These are phyloP conservation scores for Amanita thiersii DNA, from an alignment of 768 basidiomycete genomes.

Conservation along the genomic window DNA sequence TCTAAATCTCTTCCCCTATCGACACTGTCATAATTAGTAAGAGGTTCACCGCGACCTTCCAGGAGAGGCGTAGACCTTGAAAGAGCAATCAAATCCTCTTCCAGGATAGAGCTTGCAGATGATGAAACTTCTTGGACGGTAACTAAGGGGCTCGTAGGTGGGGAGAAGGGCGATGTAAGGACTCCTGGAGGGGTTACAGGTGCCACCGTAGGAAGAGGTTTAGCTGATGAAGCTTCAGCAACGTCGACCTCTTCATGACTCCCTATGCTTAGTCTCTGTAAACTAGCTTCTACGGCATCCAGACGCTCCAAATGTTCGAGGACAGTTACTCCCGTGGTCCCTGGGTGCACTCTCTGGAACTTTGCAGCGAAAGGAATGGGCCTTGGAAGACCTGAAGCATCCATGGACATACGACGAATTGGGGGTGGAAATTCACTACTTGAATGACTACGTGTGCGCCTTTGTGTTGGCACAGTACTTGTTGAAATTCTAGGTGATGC, in stretches of 20 bases:
- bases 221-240: slow-evolving; percentile 35
- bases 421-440: slow-evolving; percentile 71
- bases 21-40: slow-evolving; percentile 25
- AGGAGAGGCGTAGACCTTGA: slow-evolving; percentile 73
- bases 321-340: slow-evolving; percentile 80
- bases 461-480: slow-evolving; percentile 51
- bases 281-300: slow-evolving; percentile 73
- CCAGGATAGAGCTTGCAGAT: slow-evolving; percentile 46
- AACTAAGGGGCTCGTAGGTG: slow-evolving; percentile 51
- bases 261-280: slow-evolving; percentile 63
- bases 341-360: slow-evolving; percentile 76
- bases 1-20: slow-evolving; percentile 28
- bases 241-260: slow-evolving; percentile 57
- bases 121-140: slow-evolving; percentile 51
- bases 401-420: slow-evolving; percentile 53
- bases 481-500: slow-evolving; percentile 56
- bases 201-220: slow-evolving; percentile 15
- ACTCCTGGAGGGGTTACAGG: slow-evolving; percentile 22
- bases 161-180: slow-evolving; percentile 40
- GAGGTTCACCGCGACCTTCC: slow-evolving; percentile 35
- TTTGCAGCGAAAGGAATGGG: slow-evolving; percentile 83
- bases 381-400: slow-evolving; percentile 53
- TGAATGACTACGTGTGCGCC: slow-evolving; percentile 49
- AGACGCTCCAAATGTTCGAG: slow-evolving; percentile 80
- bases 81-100: slow-evolving; percentile 66